Base-by-base conservation (phyloP, 768 basidiomycete species). In the Termitomyces eurrhizus region DNA sequence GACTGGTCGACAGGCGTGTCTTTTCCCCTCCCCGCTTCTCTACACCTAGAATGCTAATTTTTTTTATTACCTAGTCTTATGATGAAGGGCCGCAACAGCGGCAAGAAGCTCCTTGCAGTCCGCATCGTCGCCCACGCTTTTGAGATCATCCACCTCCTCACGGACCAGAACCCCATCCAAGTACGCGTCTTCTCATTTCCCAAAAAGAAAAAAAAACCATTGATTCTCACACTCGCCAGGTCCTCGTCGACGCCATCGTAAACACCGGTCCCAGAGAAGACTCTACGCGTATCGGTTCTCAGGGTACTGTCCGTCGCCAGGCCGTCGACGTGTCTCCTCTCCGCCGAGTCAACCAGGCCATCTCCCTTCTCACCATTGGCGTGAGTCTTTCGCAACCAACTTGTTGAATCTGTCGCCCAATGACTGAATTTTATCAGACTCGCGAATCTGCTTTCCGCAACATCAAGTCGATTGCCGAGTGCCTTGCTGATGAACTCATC, bases 41-140 rank as follows among this genome's bases (percentile, higher is more conserved):
- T 16, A 14, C 3, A n/a, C 12, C 12, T 33, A 12, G 35, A 58
- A 33, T 36, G 29, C 51, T 57, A 53, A 12, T 8, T 3, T 9
- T 59, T 35, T n/a, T n/a, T n/a, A n/a, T 35, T 1, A 16, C 57
- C 62, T 67, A 96, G 94, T 77, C 80, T 99, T 75, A 99, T 99
- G 97, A 99, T 99, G 97, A 97, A 98, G 82, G 97, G 97, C 63
- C 95, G 97, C 78, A 99, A 98, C 89, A 98, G 95, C 80, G 97
- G 97, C 74, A 98, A 98, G 84, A 98, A 98, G 81, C 88, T 98
- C 75, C 80, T 99, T 77, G 90, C 97, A 70, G 93, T 99, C 77
- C 94, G 97, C 78, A 99, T 99, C 71, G 97, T 99, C 72, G 92
- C 94, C 62, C 97, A 99, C 78, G 92, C 97, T 39, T 99, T 99